These are phyloP conservation scores for Carex cristatella DNA, from an alignment of 176 grass and related monocot genomes.

Conservation along the genomic window DNA sequence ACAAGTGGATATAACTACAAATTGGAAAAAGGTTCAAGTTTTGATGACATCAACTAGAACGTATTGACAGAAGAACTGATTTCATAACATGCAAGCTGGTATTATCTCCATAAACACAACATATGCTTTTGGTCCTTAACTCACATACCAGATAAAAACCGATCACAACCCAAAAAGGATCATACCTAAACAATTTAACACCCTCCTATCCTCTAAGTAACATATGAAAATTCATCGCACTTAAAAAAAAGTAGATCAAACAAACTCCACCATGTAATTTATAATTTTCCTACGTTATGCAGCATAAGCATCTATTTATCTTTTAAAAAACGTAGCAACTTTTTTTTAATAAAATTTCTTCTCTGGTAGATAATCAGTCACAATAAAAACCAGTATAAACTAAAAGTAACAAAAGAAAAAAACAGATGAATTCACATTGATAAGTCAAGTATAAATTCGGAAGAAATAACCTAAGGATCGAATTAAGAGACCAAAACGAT, in stretches of 20 bases:
- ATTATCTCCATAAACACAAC: not conserved
- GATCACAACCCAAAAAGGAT: not conserved
- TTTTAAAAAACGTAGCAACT: not conserved
- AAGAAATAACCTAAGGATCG: not conserved
- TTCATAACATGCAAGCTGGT: not conserved
- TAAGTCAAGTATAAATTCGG: not conserved
- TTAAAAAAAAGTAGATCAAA: not conserved
- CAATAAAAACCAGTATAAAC: not conserved
- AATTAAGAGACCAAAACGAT: not conserved
- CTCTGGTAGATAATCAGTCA: not conserved
- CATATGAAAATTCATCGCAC: not conserved
- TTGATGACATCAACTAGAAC: not conserved
- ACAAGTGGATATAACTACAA: not conserved
- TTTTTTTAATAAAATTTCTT: not conserved
- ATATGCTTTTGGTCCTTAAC: not conserved
- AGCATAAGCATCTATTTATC: not conserved
- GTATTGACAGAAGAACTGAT: not conserved
- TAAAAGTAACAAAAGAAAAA: not conserved
- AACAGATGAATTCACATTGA: not conserved
- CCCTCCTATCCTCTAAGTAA: not conserved
- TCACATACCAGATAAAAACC: not conserved
- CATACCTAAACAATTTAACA: not conserved
- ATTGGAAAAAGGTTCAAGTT: not conserved
- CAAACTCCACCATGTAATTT: not conserved
- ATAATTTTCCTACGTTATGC: not conserved